These are phyloP conservation scores for Cordyceps farinosa DNA, from an alignment of 2,329 filamentous ascomycete species.

Conservation along the genomic window DNA sequence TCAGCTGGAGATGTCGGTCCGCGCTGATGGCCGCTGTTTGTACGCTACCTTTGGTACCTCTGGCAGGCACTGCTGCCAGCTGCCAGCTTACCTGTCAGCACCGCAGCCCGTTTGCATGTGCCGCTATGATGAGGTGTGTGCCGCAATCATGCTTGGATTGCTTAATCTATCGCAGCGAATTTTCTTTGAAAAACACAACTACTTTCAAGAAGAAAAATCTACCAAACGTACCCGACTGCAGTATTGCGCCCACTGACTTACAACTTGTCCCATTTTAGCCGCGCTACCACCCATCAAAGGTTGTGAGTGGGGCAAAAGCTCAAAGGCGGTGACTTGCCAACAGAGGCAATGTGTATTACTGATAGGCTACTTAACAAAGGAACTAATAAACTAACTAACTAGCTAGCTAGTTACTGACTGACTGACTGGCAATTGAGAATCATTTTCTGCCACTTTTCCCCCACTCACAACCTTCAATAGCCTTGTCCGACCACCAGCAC, in stretches of 20 bases:
- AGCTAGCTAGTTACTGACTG: too few relatives aligned
- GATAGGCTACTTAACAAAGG: too few relatives aligned
- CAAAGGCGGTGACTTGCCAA: too few relatives aligned
- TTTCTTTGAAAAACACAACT: too few relatives aligned
- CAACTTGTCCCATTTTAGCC: conserved; percentile 5
- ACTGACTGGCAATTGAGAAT: too few relatives aligned
- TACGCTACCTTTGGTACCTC: neutral
- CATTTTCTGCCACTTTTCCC: too few relatives aligned
- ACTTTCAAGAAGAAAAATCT: too few relatives aligned
- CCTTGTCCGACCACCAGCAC: too few relatives aligned
- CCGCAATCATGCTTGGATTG: neutral
- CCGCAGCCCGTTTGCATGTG: neutral
- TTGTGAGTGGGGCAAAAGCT: too few relatives aligned
- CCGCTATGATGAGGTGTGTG: neutral
- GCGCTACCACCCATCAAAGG: neutral
- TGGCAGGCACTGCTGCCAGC: neutral
- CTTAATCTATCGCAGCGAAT: neutral
- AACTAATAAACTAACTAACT: too few relatives aligned
- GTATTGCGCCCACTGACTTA: neutral
- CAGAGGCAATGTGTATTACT: too few relatives aligned
- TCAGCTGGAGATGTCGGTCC: neutral
- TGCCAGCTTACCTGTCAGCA: neutral
- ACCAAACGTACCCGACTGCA: neutral
- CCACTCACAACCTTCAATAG: too few relatives aligned
- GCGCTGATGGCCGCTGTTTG: neutral